These are phyloP conservation scores for Lanzia echinophila DNA, from an alignment of 2,329 filamentous ascomycete species.

Conservation along the genomic window DNA sequence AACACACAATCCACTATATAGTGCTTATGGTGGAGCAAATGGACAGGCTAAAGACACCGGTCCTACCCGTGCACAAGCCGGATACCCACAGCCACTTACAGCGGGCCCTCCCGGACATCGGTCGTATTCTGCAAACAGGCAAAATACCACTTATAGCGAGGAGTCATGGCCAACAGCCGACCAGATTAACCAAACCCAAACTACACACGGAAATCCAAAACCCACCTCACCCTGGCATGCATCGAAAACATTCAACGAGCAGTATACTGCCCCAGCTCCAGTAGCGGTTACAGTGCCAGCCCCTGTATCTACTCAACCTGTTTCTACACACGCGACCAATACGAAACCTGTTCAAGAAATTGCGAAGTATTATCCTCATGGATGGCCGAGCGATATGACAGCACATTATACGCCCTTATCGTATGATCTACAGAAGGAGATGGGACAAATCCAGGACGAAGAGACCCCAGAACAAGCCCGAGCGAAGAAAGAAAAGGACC, in stretches of 20 bases:
- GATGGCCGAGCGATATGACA: slow-evolving; percentile 22
- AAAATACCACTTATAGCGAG: slow-evolving; percentile 7
- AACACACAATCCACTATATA: slow-evolving; percentile 18
- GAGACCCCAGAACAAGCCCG: slow-evolving; percentile 4
- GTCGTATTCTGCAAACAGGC: slow-evolving; percentile 8
- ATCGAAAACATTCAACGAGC: neutral
- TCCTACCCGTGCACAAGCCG: slow-evolving; percentile 11
- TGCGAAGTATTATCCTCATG: slow-evolving; percentile 26
- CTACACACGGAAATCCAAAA: neutral
- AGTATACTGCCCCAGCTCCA: neutral
- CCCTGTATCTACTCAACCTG: neutral
- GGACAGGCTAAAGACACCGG: neutral
- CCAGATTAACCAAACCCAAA: neutral
- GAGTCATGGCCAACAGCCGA: slow-evolving; percentile 7
- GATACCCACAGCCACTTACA: slow-evolving; percentile 30
- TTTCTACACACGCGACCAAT: slow-evolving; percentile 13
- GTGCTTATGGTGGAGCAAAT: slow-evolving; percentile 4
- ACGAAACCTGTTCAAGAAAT: slow-evolving; percentile 21
- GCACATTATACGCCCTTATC: slow-evolving; percentile 18
- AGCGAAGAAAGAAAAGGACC: too few species aligned
- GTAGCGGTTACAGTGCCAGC: neutral
- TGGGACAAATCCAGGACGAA: slow-evolving; percentile 8
- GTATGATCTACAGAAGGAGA: slow-evolving; percentile 10
- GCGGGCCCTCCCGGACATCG: slow-evolving; percentile 31
- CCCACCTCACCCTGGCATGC: slow-evolving; percentile 8